Conservation (phyloP, 2,329 filamentous ascomycete species). For the Talaromyces verruculosus region DNA sequence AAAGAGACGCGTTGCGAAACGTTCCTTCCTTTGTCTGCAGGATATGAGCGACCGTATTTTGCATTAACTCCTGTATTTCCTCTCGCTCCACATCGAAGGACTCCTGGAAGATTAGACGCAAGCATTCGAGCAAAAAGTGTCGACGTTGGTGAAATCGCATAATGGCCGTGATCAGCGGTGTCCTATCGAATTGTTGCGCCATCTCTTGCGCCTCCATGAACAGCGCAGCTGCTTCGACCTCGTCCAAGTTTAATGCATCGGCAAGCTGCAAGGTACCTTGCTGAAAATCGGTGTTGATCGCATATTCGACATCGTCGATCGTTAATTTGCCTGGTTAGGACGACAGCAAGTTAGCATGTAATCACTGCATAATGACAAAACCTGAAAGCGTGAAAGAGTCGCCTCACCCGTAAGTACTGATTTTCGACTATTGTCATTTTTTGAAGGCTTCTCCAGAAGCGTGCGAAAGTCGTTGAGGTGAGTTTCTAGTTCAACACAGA, state of each 20-base stretch:
- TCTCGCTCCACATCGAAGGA: conserved; percentile 62
- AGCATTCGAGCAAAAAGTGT: conserved; percentile 76
- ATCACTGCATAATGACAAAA: background rate
- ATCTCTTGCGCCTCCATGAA: conserved; percentile 73
- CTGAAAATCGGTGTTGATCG: conserved; percentile 83
- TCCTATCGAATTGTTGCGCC: conserved; percentile 65
- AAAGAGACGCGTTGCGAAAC: conserved; percentile 57
- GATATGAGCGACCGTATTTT: conserved; percentile 58
- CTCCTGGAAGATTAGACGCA: conserved; percentile 75
- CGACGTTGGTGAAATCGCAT: conserved; percentile 86
- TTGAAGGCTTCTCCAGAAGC: conserved; percentile 71
- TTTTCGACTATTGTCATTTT: conserved; percentile 73
- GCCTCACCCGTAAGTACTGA: conserved; percentile 64
- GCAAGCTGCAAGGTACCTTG: conserved; percentile 78
- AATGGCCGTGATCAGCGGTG: conserved; percentile 74
- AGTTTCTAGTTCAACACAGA: conserved; percentile 64
- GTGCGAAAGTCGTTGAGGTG: conserved; percentile 67
- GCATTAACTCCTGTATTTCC: conserved; percentile 54
- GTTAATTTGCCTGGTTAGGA: conserved; percentile 66
- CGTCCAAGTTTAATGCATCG: conserved; percentile 86
- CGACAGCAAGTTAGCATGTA: conserved; percentile 13
- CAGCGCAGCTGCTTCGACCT: conserved; percentile 75
- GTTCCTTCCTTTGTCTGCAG: conserved; percentile 55
- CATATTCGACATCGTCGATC: conserved; percentile 70
- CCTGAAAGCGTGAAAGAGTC: background rate